These are phyloP conservation scores for Albizia julibrissin DNA, from an alignment of 306 rosid species.

Conservation along the genomic window DNA sequence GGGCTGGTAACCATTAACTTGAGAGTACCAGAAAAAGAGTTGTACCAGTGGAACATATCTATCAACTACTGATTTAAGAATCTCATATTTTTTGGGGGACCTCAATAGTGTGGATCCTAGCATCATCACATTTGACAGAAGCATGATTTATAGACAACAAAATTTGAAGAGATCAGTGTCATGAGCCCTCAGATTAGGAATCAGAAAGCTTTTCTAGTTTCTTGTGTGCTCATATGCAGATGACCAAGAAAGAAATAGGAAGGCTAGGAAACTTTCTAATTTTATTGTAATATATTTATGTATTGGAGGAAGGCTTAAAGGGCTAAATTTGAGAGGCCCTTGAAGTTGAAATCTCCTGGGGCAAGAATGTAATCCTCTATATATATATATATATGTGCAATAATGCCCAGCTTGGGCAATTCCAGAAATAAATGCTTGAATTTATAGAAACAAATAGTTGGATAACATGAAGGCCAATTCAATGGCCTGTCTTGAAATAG, in stretches of 20 bases:
- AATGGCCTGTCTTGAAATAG: neutral
- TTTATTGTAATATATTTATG: neutral
- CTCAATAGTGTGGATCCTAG: neutral
- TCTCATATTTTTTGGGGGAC: neutral
- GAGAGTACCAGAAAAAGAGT: slow-evolving; percentile 59
- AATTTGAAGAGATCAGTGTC: neutral
- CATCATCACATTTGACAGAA: neutral
- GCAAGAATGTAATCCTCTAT: neutral
- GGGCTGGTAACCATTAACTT: slow-evolving; percentile 61
- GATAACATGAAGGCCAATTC: neutral
- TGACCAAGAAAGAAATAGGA: neutral
- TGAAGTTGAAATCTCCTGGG: neutral
- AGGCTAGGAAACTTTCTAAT: neutral
- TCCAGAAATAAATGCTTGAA: neutral
- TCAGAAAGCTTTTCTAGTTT: neutral
- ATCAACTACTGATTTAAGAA: slow-evolving; percentile 30
- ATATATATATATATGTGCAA: neutral
- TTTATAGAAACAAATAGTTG: neutral
- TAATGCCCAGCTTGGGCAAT: neutral
- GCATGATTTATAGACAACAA: neutral
- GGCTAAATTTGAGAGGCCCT: neutral
- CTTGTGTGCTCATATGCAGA: neutral
- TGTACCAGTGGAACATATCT: slow-evolving; percentile 65
- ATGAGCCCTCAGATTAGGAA: neutral
- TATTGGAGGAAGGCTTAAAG: neutral